Evolutionary conservation across 73 alveolate genomes (phyloP).

Genomic region (Symbiodinium natans): DNA sequence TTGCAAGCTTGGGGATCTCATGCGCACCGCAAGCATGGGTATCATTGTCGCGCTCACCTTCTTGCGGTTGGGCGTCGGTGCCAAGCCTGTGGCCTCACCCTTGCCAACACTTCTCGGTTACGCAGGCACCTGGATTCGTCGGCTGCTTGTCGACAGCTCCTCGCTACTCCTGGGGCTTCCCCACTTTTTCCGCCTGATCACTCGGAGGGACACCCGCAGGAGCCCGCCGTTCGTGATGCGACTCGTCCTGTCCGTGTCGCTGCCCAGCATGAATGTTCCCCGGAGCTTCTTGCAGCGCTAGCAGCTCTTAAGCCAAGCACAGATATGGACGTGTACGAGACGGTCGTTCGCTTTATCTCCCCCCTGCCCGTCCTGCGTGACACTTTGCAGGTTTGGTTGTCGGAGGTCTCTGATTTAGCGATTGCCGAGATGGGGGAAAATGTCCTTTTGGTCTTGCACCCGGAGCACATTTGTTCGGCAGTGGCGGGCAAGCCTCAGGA

Average conservation of each 20-base stretch:
- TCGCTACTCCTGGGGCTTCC: not conserved
- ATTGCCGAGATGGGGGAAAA: not conserved
- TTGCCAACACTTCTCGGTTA: not conserved
- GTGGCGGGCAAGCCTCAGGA: no score
- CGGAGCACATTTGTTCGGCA: no score
- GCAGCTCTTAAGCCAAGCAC: not conserved
- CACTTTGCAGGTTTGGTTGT: not conserved
- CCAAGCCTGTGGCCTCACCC: not conserved
- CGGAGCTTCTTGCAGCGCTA: not conserved
- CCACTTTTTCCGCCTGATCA: not conserved
- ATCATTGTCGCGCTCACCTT: not conserved
- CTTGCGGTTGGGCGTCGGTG: not conserved
- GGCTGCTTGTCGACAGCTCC: not conserved
- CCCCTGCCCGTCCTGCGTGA: not conserved
- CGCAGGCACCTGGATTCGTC: not conserved
- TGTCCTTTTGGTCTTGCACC: not conserved
- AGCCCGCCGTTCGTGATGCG: not conserved
- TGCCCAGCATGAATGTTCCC: not conserved
- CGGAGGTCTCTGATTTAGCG: not conserved
- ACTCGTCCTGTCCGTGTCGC: no score
- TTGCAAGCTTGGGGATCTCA: not conserved
- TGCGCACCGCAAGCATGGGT: not conserved
- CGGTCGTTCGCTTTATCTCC: not conserved
- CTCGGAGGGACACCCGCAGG: not conserved
- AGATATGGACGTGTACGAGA: not conserved